Conservation (phyloP, 371 early-diverging fungal species). For the Mortierella sp. region DNA sequence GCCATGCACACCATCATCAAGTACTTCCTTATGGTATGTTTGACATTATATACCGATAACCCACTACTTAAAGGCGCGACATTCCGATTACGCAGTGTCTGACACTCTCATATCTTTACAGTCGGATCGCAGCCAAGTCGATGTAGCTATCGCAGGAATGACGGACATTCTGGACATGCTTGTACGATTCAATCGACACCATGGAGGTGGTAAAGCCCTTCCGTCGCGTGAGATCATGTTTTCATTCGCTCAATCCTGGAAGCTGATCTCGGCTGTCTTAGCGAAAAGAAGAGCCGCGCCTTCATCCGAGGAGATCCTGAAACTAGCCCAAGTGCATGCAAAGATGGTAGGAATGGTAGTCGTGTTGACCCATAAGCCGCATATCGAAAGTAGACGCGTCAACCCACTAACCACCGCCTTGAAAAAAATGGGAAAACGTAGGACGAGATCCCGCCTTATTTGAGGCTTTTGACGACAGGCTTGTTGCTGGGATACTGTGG, state of each 20-base stretch:
- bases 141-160: not conserved
- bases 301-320: not conserved
- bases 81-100: not conserved
- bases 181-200: slow-evolving; percentile 19
- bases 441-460: slow-evolving; percentile 12
- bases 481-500: slow-evolving; percentile 20
- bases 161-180: slow-evolving; percentile 17
- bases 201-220: not conserved
- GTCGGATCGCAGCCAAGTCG: not conserved
- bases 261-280: slow-evolving; percentile 17
- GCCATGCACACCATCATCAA: slow-evolving; percentile 11
- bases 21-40: slow-evolving; percentile 23
- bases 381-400: not conserved
- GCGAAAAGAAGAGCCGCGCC: not conserved
- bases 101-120: not conserved
- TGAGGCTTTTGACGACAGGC: slow-evolving; percentile 8
- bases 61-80: not conserved
- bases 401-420: not conserved
- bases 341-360: slow-evolving; percentile 6
- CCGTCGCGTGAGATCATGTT: not conserved
- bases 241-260: slow-evolving; percentile 31
- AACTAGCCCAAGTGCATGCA: not conserved
- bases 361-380: too few species aligned
- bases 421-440: not conserved
- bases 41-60: not conserved